Evolutionary conservation across 176 grass and related monocot genomes (phyloP).

Genomic region (Cenchrus americanus): DNA sequence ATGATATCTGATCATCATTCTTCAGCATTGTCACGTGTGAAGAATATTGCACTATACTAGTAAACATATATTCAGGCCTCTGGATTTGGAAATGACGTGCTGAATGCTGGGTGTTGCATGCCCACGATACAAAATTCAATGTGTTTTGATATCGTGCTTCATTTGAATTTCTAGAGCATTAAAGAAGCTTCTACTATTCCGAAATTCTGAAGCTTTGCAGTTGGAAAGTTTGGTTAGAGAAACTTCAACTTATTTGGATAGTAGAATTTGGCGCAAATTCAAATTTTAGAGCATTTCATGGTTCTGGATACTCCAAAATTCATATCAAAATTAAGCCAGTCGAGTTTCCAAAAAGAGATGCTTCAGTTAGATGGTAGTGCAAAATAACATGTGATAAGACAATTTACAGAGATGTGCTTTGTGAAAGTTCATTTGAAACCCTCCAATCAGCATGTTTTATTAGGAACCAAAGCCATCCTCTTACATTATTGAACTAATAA

Average conservation of each 20-base stretch:
- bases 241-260: too few relatives aligned
- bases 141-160: background rate
- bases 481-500: constrained; percentile 2
- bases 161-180: background rate
- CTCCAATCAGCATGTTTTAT: background rate
- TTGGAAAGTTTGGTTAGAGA: background rate
- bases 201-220: background rate
- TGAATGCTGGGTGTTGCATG: background rate
- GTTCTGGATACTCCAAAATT: background rate
- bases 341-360: background rate
- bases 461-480: background rate
- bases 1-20: background rate
- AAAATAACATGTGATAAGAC: background rate
- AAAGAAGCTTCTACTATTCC: background rate
- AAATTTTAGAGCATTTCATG: background rate
- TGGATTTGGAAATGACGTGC: background rate
- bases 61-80: background rate
- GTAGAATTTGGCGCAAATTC: too few relatives aligned
- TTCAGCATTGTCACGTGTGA: background rate
- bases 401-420: background rate
- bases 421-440: background rate
- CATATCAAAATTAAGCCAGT: background rate
- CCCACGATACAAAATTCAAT: background rate
- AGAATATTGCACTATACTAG: background rate
- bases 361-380: background rate